phyloP scores from a whole-genome alignment of 2,329 filamentous ascomycete genomes.

The Hypomyces rosellus region DNA sequence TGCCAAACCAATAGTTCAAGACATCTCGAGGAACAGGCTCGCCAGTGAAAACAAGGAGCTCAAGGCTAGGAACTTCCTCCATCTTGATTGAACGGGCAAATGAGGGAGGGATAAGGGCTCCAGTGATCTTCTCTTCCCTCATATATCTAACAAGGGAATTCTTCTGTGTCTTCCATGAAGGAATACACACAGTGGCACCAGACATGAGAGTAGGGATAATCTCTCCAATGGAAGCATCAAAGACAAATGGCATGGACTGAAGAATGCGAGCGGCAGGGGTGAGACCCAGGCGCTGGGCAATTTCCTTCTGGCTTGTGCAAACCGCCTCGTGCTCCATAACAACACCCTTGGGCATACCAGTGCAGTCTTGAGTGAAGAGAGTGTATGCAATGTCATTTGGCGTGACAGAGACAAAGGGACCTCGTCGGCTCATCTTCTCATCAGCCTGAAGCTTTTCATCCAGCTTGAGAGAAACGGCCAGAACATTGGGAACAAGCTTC shows the following conservation, averaged over 20 bases:
- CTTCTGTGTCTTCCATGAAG: slow-evolving; percentile 8
- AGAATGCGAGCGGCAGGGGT: not conserved
- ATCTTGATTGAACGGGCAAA: not conserved
- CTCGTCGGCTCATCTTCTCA: not conserved
- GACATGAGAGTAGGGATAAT: slow-evolving; percentile 5
- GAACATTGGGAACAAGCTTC: not conserved
- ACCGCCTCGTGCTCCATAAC: slow-evolving; percentile 1
- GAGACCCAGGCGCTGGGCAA: not conserved
- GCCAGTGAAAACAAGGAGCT: not conserved
- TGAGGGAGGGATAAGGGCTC: slow-evolving; percentile 1
- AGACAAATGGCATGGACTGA: slow-evolving; percentile 13
- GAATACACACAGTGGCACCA: slow-evolving; percentile 12
- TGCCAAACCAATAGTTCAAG: slow-evolving; percentile 4
- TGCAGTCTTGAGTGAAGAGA: slow-evolving; percentile 7
- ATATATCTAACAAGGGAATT: slow-evolving; percentile 1
- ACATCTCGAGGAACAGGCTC: slow-evolving; percentile 6
- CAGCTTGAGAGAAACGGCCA: not conserved
- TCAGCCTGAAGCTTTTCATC: not conserved
- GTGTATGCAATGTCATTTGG: slow-evolving; percentile 2
- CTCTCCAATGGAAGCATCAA: slow-evolving; percentile 11
- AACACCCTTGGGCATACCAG: slow-evolving; percentile 9
- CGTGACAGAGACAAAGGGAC: not conserved
- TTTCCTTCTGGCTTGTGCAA: not conserved
- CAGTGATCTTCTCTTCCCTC: not conserved
- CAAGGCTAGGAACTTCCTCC: not conserved